Percentiles rank a stretch among this genome's conserved stretches.
Conservation (phyloP, 768 basidiomycete species). For the Calocera cornea region DNA sequence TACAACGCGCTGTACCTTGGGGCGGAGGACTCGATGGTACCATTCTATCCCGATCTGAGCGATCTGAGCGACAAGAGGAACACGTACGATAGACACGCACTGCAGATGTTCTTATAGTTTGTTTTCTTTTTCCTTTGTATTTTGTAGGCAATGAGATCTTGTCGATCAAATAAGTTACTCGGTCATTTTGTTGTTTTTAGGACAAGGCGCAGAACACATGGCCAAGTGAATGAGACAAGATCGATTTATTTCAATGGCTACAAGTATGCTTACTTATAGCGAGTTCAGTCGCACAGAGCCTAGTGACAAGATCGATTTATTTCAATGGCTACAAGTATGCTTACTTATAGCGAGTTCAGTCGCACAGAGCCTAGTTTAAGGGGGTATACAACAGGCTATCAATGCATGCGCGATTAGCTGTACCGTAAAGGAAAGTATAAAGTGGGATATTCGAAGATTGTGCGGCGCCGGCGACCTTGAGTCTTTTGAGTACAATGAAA, state of each 20-base stretch:
- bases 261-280: neutral
- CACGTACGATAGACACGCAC: conserved; percentile 68
- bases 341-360: neutral
- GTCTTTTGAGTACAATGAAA: neutral
- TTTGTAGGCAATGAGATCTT: neutral
- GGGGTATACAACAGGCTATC: neutral
- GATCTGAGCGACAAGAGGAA: conserved; percentile 88
- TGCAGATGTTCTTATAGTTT: conserved; percentile 64
- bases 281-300: neutral
- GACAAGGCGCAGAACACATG: neutral
- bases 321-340: neutral
- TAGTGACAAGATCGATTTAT: neutral
- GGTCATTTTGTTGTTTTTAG: neutral
- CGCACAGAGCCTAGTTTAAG: neutral
- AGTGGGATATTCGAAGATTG: neutral
- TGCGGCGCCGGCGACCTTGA: conserved; percentile 5
- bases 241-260: neutral
- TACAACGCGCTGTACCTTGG: conserved; percentile 93
- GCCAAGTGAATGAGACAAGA: neutral
- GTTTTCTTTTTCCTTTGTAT: neutral
- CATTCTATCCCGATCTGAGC: conserved; percentile 84
- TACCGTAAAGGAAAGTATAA: conserved; percentile 2
- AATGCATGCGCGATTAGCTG: neutral
- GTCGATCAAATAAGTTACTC: neutral
- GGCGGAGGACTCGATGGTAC: conserved; percentile 79